These are phyloP conservation scores for Colletotrichum australisinense DNA, from an alignment of 2,329 filamentous ascomycete genomes.

Conservation along the genomic window DNA sequence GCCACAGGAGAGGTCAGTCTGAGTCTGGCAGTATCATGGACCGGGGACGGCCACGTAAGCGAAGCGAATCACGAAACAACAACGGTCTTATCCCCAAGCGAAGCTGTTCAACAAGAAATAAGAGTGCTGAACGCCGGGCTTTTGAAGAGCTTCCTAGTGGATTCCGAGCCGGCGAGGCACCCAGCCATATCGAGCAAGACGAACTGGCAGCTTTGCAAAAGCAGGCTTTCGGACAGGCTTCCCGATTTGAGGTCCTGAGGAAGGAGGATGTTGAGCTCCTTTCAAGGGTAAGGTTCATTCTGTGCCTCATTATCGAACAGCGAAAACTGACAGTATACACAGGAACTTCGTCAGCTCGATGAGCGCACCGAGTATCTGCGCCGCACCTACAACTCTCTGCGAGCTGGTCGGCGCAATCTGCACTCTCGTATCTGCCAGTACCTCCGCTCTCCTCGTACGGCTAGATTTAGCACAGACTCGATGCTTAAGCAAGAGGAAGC, in stretches of 20 bases:
- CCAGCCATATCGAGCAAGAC: slow-evolving; percentile 55
- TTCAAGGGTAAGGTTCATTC: slow-evolving; percentile 63
- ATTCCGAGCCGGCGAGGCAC: slow-evolving; percentile 64
- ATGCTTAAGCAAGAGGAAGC: slow-evolving; percentile 86
- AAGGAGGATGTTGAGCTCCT: slow-evolving; percentile 73
- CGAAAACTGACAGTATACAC: slow-evolving; percentile 13
- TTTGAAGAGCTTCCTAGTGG: slow-evolving; percentile 73
- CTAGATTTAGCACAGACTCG: slow-evolving; percentile 79
- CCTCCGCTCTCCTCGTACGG: slow-evolving; percentile 75
- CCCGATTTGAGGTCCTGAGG: slow-evolving; percentile 73
- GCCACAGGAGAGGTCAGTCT: slow-evolving; percentile 66
- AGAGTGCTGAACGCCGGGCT: slow-evolving; percentile 64
- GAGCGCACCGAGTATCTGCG: slow-evolving; percentile 83
- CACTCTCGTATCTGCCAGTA: slow-evolving; percentile 83
- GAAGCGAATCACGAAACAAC: slow-evolving; percentile 55
- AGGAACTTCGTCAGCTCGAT: slow-evolving; percentile 82
- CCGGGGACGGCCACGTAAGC: slow-evolving; percentile 69
- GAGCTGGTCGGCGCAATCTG: slow-evolving; percentile 80
- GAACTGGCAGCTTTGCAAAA: slow-evolving; percentile 66
- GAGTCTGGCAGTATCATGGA: slow-evolving; percentile 71
- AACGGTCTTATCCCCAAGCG: slow-evolving; percentile 51
- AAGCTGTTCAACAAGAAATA: slow-evolving; percentile 45
- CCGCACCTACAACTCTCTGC: slow-evolving; percentile 79
- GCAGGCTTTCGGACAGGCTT: slow-evolving; percentile 72
- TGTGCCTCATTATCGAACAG: background rate